Percentiles rank a stretch among this genome's conserved stretches.
phyloP scores from a whole-genome alignment of 306 rosid species.

The Vigna reflexopilosa region DNA sequence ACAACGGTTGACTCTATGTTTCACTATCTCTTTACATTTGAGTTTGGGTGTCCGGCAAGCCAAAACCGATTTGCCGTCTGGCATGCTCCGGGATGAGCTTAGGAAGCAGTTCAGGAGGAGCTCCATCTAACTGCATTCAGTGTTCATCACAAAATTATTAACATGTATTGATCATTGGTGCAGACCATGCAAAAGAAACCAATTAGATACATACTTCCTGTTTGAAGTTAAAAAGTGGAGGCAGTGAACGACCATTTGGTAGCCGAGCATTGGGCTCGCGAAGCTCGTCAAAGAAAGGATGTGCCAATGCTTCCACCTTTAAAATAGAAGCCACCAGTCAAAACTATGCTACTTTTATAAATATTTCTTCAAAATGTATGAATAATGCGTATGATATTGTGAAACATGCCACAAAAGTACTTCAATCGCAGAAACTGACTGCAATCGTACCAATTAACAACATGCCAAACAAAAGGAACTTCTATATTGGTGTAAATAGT shows the following conservation, averaged over 20 bases:
- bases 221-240: slow-evolving; percentile 86
- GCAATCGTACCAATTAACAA: slow-evolving; percentile 30
- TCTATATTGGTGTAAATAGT: not conserved
- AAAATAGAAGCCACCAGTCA: slow-evolving; percentile 37
- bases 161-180: not conserved
- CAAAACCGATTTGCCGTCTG: slow-evolving; percentile 67
- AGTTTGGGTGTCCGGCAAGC: slow-evolving; percentile 62
- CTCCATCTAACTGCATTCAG: slow-evolving; percentile 72
- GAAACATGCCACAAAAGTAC: slow-evolving; percentile 12
- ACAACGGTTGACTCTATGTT: slow-evolving; percentile 49
- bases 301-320: slow-evolving; percentile 95
- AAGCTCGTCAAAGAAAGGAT: slow-evolving; percentile 93
- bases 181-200: slow-evolving; percentile 12
- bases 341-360: slow-evolving; percentile 26
- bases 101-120: slow-evolving; percentile 72
- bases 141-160: slow-evolving; percentile 25
- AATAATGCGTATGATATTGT: not conserved
- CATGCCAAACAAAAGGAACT: slow-evolving; percentile 10
- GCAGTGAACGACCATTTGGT: slow-evolving; percentile 85
- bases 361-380: slow-evolving; percentile 33
- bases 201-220: slow-evolving; percentile 77
- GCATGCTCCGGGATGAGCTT: slow-evolving; percentile 89
- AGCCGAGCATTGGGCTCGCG: slow-evolving; percentile 88
- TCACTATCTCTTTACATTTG: slow-evolving; percentile 55
- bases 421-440: not conserved